Conservation (phyloP, 768 basidiomycete genomes). For the Collybia nuda region DNA sequence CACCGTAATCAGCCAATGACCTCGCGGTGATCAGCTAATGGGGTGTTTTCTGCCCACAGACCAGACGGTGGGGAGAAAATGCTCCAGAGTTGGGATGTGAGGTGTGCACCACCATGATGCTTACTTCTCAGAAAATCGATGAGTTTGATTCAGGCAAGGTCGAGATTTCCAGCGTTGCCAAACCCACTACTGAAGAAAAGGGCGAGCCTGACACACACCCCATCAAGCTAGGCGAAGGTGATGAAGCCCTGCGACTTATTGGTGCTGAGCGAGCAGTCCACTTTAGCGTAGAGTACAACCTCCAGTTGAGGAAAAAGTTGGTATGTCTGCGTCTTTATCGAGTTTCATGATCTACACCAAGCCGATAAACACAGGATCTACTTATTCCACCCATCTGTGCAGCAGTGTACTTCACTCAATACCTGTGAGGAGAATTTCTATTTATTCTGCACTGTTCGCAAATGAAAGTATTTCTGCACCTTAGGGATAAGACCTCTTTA, state of each 20-base stretch:
- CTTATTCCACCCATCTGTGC: conserved; percentile 57
- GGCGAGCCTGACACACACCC: conserved; percentile 10
- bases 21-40: too few relatives aligned
- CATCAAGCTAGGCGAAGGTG: conserved; percentile 42
- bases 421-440: conserved; percentile 41
- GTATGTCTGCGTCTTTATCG: conserved; percentile 27
- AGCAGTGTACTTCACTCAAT: conserved; percentile 70
- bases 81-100: too few relatives aligned
- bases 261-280: conserved; percentile 46
- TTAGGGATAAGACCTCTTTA: conserved; percentile 66
- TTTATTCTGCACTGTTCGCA: background rate
- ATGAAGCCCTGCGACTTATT: conserved; percentile 63
- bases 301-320: conserved; percentile 55
- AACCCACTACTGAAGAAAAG: background rate
- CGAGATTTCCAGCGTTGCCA: too few relatives aligned
- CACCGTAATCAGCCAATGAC: too few relatives aligned
- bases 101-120: too few relatives aligned
- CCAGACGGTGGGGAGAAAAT: too few relatives aligned
- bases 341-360: background rate
- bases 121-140: conserved; percentile 26
- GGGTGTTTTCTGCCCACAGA: too few relatives aligned
- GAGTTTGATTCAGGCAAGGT: background rate
- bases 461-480: background rate
- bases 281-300: conserved; percentile 64
- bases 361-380: conserved; percentile 33